Evolutionary conservation across 305 asterid genomes (phyloP), one percentile per base, ranked within the genome.

Genomic region (Rubia balearica): DNA sequence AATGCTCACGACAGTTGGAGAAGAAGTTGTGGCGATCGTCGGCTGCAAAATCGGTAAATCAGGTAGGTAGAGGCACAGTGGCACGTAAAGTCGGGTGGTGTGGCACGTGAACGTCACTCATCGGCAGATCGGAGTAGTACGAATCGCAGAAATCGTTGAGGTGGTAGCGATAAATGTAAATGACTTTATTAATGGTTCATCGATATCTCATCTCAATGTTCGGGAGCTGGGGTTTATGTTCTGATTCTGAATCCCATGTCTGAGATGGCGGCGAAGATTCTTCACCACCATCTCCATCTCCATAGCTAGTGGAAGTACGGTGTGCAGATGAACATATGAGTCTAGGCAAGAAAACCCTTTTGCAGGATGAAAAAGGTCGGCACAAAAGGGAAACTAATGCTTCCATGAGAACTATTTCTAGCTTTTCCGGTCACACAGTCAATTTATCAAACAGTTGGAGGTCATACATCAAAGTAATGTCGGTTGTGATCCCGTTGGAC

Each of bases 191-290:
- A n/a, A n/a, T n/a, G n/a, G n/a, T n/a, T n/a, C n/a, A n/a, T n/a
- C n/a, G n/a, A n/a, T n/a, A n/a, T n/a, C n/a, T n/a, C n/a, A n/a
- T n/a, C 68, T 83, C 86, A 65, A 84, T 68, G 16, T 82, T 79
- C 0, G 95, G 90, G 8, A 90, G 88, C 16, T 80, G 74, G 5
- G 96, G 90, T 67, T 80, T 84, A 45, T 36, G 62, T 16, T 67
- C 33, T 13, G 72, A n/a, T 36, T 49, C 71, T 3, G 45, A 36
- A 36, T 24, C 6, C 67, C 67, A 63, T 38, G n/a, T n/a, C 16
- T 63, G 24, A 38, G 45, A 60, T 10, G 65, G 57, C 22, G 1
- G 12, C 11, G 16, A 38, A 22, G 70, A 55, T 24, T 49, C 57
- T 51, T 51, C 57, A 51, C 57, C 57, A 5, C 21, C 19, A 49